These are phyloP conservation scores for Solanum bulbocastanum DNA, from an alignment of 257 asterid species.

Conservation along the genomic window DNA sequence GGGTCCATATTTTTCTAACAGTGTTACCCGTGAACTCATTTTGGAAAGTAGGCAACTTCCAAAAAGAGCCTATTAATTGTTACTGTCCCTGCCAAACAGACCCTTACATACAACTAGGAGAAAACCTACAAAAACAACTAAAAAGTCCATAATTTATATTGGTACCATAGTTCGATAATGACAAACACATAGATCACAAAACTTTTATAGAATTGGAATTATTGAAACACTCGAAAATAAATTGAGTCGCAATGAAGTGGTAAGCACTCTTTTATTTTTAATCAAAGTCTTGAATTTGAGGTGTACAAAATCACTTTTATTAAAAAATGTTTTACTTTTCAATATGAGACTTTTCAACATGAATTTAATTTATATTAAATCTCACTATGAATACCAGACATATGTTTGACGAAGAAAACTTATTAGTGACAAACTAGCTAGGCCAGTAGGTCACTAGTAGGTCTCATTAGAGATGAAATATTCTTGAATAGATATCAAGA, in stretches of 20 bases:
- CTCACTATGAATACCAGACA: not conserved
- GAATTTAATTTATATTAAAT: not conserved
- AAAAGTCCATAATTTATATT: slow-evolving; percentile 2
- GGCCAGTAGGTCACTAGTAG: too few relatives aligned
- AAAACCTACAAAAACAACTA: slow-evolving; percentile 1
- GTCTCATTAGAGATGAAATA: too few relatives aligned
- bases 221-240: not conserved
- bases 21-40: slow-evolving; percentile 45
- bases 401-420: too few relatives aligned
- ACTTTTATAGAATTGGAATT: not conserved
- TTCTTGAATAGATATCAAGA: too few relatives aligned
- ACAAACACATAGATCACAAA: not conserved
- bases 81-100: slow-evolving; percentile 10
- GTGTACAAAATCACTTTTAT: not conserved
- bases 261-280: not conserved
- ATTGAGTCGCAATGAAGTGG: not conserved
- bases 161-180: not conserved
- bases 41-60: slow-evolving; percentile 35
- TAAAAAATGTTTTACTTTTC: fast-evolving
- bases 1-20: not conserved
- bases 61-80: slow-evolving; percentile 6
- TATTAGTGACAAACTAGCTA: too few relatives aligned
- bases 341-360: not conserved
- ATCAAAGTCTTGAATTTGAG: too few relatives aligned
- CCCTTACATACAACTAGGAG: slow-evolving; percentile 12